These are phyloP conservation scores for Sutorius eximius DNA, from an alignment of 1,284 basidiomycete species.

Conservation along the genomic window DNA sequence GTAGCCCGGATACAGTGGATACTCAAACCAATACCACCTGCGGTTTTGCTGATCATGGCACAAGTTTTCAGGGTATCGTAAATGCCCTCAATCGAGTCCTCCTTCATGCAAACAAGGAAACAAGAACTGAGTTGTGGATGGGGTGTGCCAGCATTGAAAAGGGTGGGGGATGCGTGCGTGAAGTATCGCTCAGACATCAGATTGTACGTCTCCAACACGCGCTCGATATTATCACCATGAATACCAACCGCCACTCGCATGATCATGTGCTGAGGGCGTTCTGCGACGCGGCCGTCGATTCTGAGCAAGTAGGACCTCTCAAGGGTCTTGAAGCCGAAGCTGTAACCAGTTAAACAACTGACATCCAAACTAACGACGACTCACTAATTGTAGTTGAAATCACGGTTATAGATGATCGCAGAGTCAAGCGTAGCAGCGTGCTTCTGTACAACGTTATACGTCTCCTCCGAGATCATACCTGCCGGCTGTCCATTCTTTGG, in stretches of 20 bases:
- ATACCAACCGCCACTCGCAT: conserved; percentile 99
- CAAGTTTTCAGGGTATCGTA: conserved; percentile 99
- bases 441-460: conserved; percentile 80
- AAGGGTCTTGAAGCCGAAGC: conserved; percentile 99
- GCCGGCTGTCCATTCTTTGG: conserved; percentile 90
- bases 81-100: conserved; percentile 99
- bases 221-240: conserved; percentile 88
- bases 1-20: conserved; percentile 98
- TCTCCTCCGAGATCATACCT: conserved; percentile 91
- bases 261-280: conserved; percentile 98
- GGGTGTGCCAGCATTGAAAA: conserved; percentile 99
- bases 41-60: conserved; percentile 99
- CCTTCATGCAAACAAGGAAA: conserved; percentile 98
- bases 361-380: conserved; percentile 27
- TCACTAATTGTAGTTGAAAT: conserved; percentile 95
- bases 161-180: conserved; percentile 96
- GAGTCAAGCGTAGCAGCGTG: conserved; percentile 88
- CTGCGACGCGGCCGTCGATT: conserved; percentile 92
- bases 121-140: conserved; percentile 95
- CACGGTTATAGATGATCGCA: conserved; percentile 96
- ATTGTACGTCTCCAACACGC: conserved; percentile 89
- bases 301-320: conserved; percentile 97
- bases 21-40: conserved; percentile 95
- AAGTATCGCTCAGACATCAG: conserved; percentile 97
- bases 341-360: conserved; percentile 33